These are phyloP conservation scores for Coccomyxa sp. DNA, from an alignment of 139 green algal genomes.

Conservation along the genomic window DNA sequence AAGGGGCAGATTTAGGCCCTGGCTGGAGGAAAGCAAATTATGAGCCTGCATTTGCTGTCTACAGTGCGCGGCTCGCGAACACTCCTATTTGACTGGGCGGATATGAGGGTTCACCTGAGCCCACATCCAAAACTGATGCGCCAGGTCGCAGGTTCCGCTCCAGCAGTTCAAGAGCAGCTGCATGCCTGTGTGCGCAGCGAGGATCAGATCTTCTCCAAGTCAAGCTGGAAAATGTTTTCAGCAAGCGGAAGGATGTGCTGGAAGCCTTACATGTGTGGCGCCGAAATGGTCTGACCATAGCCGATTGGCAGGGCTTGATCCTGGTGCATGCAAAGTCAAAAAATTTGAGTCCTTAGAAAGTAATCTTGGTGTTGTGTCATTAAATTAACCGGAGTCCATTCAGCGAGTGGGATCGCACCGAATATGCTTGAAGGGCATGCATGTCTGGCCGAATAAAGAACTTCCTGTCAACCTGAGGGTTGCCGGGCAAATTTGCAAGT, in stretches of 20 bases:
- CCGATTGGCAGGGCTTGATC: slow-evolving; percentile 59
- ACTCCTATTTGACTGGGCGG: no score
- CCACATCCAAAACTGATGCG: slow-evolving; percentile 80
- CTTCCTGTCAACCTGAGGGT: slow-evolving; percentile 15
- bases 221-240: no score
- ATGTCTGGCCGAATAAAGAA: slow-evolving; percentile 36
- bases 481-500: not conserved
- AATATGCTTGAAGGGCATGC: slow-evolving; percentile 9
- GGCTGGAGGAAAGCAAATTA: no score
- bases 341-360: not conserved
- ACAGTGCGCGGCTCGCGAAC: no score
- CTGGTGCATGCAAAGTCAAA: slow-evolving; percentile 9
- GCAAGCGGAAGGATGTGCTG: no score
- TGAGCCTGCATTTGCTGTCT: not conserved
- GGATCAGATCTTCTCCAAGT: no score
- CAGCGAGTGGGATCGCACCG: not conserved
- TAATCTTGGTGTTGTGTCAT: not conserved
- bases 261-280: slow-evolving; percentile 87
- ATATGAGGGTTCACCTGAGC: slow-evolving; percentile 33
- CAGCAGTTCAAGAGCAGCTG: slow-evolving; percentile 82
- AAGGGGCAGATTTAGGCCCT: no score
- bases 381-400: not conserved
- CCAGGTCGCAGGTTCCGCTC: slow-evolving; percentile 53
- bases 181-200: slow-evolving; percentile 11
- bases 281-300: slow-evolving; percentile 75